Evolutionary conservation across 805 yeast species (phyloP).

Genomic region (Kuraishia piskuri): DNA sequence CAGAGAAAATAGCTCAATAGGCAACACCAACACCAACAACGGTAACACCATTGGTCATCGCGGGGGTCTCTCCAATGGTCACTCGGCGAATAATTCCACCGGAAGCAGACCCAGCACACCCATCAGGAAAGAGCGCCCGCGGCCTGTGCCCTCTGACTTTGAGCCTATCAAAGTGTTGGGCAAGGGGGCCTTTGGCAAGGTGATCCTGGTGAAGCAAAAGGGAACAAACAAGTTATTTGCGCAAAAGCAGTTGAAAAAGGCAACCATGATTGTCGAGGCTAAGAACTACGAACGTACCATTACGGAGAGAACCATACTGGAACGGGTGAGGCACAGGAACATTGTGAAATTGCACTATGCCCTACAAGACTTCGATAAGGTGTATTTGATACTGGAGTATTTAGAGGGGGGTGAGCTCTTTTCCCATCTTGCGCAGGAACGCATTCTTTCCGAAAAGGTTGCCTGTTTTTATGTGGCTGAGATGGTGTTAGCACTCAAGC

Average conservation of each 20-base stretch:
- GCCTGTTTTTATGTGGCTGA: constrained; percentile 78
- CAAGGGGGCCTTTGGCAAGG: constrained; percentile 86
- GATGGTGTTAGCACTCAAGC: constrained; percentile 67
- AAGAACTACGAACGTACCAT: constrained; percentile 66
- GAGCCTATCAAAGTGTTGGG: constrained; percentile 73
- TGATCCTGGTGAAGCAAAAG: constrained; percentile 62
- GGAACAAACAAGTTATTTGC: constrained; percentile 64
- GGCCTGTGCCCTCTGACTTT: constrained; percentile 42
- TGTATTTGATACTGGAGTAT: constrained; percentile 70
- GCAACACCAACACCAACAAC: not conserved
- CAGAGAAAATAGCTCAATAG: constrained; percentile 10
- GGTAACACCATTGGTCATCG: not conserved
- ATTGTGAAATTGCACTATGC: constrained; percentile 80
- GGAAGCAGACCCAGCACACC: constrained; percentile 9
- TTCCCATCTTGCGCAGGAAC: constrained; percentile 44
- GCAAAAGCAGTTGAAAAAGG: constrained; percentile 79
- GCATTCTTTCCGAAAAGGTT: constrained; percentile 47
- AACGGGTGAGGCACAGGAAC: constrained; percentile 61
- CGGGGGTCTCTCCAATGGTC: not conserved
- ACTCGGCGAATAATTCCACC: not conserved
- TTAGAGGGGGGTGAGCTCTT: constrained; percentile 86
- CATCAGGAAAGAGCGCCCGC: constrained; percentile 5
- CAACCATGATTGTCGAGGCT: constrained; percentile 56
- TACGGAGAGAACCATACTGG: constrained; percentile 69
- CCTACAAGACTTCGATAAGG: constrained; percentile 69